These are phyloP conservation scores for Coleophoma crateriformis DNA, from an alignment of 2,329 filamentous ascomycete genomes.

Conservation along the genomic window DNA sequence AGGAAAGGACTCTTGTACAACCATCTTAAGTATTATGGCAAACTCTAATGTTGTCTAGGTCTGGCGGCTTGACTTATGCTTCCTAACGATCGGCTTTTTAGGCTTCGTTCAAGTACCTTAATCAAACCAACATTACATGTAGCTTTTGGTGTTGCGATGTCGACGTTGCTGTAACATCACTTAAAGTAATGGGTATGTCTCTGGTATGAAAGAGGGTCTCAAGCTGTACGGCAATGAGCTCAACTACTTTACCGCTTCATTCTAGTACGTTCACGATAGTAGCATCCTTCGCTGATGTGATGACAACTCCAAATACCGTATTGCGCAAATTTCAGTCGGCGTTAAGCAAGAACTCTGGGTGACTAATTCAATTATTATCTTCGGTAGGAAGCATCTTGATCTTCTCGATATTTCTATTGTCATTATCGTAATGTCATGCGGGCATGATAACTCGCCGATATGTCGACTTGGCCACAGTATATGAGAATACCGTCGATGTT, in stretches of 20 bases:
- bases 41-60: not conserved
- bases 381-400: no score
- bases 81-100: not conserved
- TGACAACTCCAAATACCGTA: no score
- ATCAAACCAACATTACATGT: not conserved
- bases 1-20: not conserved
- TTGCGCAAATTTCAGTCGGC: no score
- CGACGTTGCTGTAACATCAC: not conserved
- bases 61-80: not conserved
- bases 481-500: no score
- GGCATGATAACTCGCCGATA: no score
- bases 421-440: no score
- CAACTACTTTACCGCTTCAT: constrained; percentile 43
- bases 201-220: constrained; percentile 35
- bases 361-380: no score
- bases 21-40: no score
- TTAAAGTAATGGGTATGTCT: not conserved
- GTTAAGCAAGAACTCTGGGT: no score
- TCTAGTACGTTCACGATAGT: constrained; percentile 27
- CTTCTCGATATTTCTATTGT: no score
- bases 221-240: constrained; percentile 39
- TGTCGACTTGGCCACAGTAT: no score
- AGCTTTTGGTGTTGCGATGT: not conserved
- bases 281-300: no score
- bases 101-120: not conserved